Conservation (phyloP, 805 yeast genomes). For the Torulaspora microellipsoides region DNA sequence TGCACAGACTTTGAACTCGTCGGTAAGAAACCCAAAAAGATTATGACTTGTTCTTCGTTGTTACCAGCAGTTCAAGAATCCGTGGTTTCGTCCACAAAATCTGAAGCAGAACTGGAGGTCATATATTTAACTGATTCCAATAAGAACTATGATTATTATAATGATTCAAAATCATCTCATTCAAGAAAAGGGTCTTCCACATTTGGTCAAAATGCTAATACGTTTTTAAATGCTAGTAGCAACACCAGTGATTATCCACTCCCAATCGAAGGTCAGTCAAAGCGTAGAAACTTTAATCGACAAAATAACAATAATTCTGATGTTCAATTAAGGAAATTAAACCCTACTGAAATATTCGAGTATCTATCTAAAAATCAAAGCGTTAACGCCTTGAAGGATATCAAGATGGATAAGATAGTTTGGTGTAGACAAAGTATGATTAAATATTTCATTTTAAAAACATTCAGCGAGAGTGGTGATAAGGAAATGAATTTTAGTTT, state of each 20-base stretch:
- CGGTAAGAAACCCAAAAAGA: slow-evolving; percentile 10
- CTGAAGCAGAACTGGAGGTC: slow-evolving; percentile 20
- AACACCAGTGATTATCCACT: slow-evolving; percentile 21
- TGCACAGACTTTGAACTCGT: slow-evolving; percentile 57
- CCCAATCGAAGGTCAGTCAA: slow-evolving; percentile 25
- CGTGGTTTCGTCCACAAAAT: slow-evolving; percentile 7
- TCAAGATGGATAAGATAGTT: slow-evolving; percentile 26
- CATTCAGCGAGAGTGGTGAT: slow-evolving; percentile 5
- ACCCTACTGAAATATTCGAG: slow-evolving; percentile 22
- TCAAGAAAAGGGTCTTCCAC: slow-evolving; percentile 3
- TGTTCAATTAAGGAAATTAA: slow-evolving; percentile 17
- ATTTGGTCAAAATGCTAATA: slow-evolving; percentile 5
- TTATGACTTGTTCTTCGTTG: slow-evolving; percentile 15
- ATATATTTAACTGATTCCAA: slow-evolving; percentile 30
- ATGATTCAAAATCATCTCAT: slow-evolving; percentile 1
- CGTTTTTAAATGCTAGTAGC: slow-evolving; percentile 4
- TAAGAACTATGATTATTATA: slow-evolving; percentile 22
- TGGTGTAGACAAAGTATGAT: slow-evolving; percentile 34
- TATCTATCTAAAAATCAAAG: slow-evolving; percentile 5
- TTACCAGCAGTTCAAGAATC: slow-evolving; percentile 20
- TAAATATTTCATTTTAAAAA: slow-evolving; percentile 20
- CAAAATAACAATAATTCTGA: slow-evolving; percentile 1
- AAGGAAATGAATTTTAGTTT: slow-evolving; percentile 14
- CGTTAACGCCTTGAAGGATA: slow-evolving; percentile 4
- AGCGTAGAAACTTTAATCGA: slow-evolving; percentile 11